Percentiles rank a stretch among this genome's conserved stretches.
These are phyloP conservation scores for Penicilliopsis zonata DNA, from an alignment of 495 filamentous ascomycete species.

Conservation along the genomic window DNA sequence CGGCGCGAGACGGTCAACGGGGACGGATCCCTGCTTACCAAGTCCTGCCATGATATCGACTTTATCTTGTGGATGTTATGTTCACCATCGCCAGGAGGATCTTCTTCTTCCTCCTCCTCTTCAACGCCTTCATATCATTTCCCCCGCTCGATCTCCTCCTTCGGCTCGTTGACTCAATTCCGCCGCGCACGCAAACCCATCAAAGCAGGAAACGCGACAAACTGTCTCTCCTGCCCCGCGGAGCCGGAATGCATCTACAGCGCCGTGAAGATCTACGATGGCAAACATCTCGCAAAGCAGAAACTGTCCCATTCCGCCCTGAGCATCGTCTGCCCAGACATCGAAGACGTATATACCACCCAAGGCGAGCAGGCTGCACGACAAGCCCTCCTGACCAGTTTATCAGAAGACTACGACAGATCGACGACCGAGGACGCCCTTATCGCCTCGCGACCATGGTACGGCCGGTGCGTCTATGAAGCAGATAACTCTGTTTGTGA, in stretches of 20 bases:
- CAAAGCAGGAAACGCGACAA: slow-evolving; percentile 64
- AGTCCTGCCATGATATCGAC: slow-evolving; percentile 91
- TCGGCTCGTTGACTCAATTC: slow-evolving; percentile 56
- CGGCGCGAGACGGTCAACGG: slow-evolving; percentile 51
- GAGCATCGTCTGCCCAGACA: slow-evolving; percentile 78
- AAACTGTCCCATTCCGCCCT: slow-evolving; percentile 69
- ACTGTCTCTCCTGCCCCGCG: slow-evolving; percentile 70
- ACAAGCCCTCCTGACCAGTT: slow-evolving; percentile 16
- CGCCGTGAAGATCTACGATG: slow-evolving; percentile 65
- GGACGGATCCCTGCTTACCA: slow-evolving; percentile 62
- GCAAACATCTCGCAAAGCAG: slow-evolving; percentile 41
- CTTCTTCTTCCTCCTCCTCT: slow-evolving; percentile 5
- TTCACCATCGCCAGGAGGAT: slow-evolving; percentile 15
- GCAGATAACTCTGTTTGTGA: slow-evolving; percentile 82
- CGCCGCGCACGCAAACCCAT: slow-evolving; percentile 57
- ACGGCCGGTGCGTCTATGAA: slow-evolving; percentile 89
- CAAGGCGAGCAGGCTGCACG: slow-evolving; percentile 13
- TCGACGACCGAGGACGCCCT: slow-evolving; percentile 31
- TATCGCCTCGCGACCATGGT: slow-evolving; percentile 61
- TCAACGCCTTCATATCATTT: slow-evolving; percentile 45
- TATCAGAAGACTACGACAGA: slow-evolving; percentile 58
- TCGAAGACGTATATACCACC: slow-evolving; percentile 47
- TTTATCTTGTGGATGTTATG: slow-evolving; percentile 70
- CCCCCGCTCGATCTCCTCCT: slow-evolving; percentile 58
- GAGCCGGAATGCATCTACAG: slow-evolving; percentile 70